A percentile compares a stretch with the other conserved stretches of the same genome.
Evolutionary conservation across 106 monocot species (phyloP).

Genomic region (Cymbidium sinense): DNA sequence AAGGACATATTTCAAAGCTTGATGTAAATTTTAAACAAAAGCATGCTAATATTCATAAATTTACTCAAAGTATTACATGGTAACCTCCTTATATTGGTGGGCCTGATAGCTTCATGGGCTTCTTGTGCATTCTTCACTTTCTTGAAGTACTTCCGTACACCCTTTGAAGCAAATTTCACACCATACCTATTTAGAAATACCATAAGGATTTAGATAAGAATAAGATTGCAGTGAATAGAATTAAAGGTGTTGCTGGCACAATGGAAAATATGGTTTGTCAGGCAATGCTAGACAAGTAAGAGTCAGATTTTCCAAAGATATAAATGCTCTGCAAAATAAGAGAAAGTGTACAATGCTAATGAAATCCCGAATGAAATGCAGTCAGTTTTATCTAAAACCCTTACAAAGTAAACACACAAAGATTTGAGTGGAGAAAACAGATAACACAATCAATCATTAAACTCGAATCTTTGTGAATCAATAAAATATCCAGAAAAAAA

Average conservation of each 20-base stretch:
- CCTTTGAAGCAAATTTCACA: constrained; percentile 54
- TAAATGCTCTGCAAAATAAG: not conserved
- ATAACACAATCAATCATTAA: not conserved
- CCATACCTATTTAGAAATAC: constrained; percentile 58
- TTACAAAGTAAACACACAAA: not conserved
- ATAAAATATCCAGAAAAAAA: not conserved
- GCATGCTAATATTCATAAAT: not conserved
- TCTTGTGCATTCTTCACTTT: constrained; percentile 99
- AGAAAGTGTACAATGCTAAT: not conserved
- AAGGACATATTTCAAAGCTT: not conserved
- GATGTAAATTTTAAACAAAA: not conserved
- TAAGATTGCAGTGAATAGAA: not conserved
- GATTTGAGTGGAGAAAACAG: not conserved
- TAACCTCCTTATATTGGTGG: constrained; percentile 78
- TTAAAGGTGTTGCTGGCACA: not conserved
- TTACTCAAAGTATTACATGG: constrained; percentile 59
- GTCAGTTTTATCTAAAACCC: not conserved
- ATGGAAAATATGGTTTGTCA: not conserved
- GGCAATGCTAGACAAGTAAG: not conserved
- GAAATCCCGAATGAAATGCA: not conserved
- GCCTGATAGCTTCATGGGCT: constrained; percentile 98
- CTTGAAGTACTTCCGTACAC: constrained; percentile 51
- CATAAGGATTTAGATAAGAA: not conserved
- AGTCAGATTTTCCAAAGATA: not conserved
- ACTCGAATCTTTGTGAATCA: too few species aligned